Conservation (phyloP, 2,329 filamentous ascomycete genomes). For the Epichloe sp. region DNA sequence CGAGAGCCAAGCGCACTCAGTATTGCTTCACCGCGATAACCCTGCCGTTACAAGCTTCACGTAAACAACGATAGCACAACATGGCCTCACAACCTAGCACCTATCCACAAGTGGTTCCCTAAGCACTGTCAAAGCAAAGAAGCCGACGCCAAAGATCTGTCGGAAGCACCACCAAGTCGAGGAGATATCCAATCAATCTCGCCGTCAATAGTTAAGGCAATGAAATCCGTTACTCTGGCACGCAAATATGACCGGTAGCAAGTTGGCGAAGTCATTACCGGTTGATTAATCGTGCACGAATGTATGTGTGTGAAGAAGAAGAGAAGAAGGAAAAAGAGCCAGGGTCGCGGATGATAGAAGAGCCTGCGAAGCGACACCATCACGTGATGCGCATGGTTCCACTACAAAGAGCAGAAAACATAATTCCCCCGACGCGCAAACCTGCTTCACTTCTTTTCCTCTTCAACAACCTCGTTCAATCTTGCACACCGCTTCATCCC, state of each 20-base stretch:
- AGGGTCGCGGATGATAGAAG: background rate
- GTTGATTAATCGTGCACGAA: slow-evolving; percentile 48
- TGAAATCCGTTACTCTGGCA: slow-evolving; percentile 36
- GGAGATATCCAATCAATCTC: slow-evolving; percentile 12
- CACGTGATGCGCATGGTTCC: slow-evolving; percentile 14
- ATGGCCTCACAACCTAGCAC: background rate
- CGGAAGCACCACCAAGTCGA: slow-evolving; percentile 16
- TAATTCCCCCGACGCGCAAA: background rate
- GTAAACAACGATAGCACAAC: background rate
- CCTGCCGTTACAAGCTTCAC: too few relatives aligned
- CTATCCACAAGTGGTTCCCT: background rate
- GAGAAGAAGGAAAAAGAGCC: slow-evolving; percentile 9
- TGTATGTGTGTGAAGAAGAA: slow-evolving; percentile 35
- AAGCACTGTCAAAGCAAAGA: background rate
- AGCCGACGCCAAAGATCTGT: slow-evolving; percentile 11
- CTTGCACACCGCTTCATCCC: background rate
- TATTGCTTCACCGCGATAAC: too few relatives aligned
- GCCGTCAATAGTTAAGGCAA: slow-evolving; percentile 12
- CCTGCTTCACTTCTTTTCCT: background rate
- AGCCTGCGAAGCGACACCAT: background rate
- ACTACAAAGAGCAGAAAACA: background rate
- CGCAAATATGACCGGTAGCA: slow-evolving; percentile 46
- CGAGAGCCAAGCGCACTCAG: too few relatives aligned
- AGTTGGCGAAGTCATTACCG: slow-evolving; percentile 36
- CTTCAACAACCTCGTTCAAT: background rate